A percentile compares a stretch with the other conserved stretches of the same genome.
Evolutionary conservation across 352 stramenopile species (phyloP).

Genomic region (Phytophthora rubi): DNA sequence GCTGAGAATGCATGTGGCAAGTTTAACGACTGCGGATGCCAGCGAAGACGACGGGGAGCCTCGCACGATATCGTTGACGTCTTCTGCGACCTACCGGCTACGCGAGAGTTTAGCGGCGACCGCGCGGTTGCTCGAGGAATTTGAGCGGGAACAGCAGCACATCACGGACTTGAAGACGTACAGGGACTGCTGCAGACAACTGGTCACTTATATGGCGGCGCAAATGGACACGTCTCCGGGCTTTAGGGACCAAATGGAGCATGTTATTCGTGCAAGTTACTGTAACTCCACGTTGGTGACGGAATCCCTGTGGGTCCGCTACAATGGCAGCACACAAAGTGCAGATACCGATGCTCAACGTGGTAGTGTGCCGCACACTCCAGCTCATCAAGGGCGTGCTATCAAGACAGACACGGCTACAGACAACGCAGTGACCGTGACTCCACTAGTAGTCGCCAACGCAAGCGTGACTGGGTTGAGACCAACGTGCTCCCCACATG

Average conservation of each 20-base stretch:
- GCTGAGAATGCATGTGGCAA: background rate
- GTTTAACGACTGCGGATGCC: background rate
- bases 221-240: conserved; percentile 63
- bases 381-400: background rate
- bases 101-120: conserved; percentile 24
- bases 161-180: conserved; percentile 43
- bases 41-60: conserved; percentile 1
- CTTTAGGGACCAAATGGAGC: conserved; percentile 69
- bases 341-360: background rate
- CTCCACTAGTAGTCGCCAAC: conserved; percentile 13
- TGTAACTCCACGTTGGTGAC: conserved; percentile 34
- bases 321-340: background rate
- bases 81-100: conserved; percentile 13
- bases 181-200: conserved; percentile 50
- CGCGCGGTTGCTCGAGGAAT: conserved; percentile 19
- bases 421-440: conserved; percentile 10
- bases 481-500: conserved; percentile 29
- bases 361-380: conserved; percentile 5
- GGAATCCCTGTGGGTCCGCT: conserved; percentile 20
- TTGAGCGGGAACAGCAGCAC: conserved; percentile 19
- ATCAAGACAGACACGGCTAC: conserved; percentile 7
- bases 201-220: conserved; percentile 54
- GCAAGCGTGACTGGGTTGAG: conserved; percentile 2
- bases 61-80: background rate
- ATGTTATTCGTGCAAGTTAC: conserved; percentile 59